phyloP scores from a whole-genome alignment of 1,284 basidiomycete genomes.

The Moesziomyces sp. region DNA sequence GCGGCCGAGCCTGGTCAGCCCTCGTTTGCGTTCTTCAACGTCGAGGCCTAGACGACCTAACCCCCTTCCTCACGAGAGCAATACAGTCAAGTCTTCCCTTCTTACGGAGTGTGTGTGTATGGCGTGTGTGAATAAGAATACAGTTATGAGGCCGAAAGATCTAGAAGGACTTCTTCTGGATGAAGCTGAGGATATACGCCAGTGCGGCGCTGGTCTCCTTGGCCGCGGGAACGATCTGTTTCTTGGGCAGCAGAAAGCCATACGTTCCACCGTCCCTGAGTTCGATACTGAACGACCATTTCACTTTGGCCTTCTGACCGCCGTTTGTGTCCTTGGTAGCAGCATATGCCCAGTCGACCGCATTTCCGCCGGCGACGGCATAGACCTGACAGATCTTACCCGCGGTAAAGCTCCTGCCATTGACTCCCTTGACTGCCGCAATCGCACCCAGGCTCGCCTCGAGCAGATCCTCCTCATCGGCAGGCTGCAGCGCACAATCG shows the following conservation, averaged over 20 bases:
- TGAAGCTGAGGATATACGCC: slow-evolving; percentile 43
- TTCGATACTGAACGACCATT: slow-evolving; percentile 81
- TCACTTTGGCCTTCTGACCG: slow-evolving; percentile 70
- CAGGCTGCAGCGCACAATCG: slow-evolving; percentile 76
- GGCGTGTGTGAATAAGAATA: too few relatives aligned
- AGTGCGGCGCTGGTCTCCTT: slow-evolving; percentile 27
- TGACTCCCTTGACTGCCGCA: slow-evolving; percentile 73
- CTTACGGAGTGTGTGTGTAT: too few relatives aligned
- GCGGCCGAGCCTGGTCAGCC: slow-evolving; percentile 81
- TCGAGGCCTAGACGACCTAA: slow-evolving; percentile 6
- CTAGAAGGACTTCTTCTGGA: slow-evolving; percentile 21
- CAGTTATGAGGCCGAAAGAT: neutral
- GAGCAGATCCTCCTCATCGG: slow-evolving; percentile 82
- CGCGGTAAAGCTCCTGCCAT: slow-evolving; percentile 74
- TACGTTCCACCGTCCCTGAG: slow-evolving; percentile 85
- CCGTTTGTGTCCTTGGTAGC: slow-evolving; percentile 77
- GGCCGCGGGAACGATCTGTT: slow-evolving; percentile 79
- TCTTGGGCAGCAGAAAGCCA: slow-evolving; percentile 78
- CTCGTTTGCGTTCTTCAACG: slow-evolving; percentile 35
- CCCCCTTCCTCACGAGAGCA: too few relatives aligned
- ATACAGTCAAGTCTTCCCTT: too few relatives aligned
- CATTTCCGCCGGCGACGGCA: slow-evolving; percentile 56
- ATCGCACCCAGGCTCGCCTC: slow-evolving; percentile 81
- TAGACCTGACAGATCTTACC: slow-evolving; percentile 76
- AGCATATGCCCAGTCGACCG: slow-evolving; percentile 78